phyloP scores from a whole-genome alignment of 805 yeast genomes.

The Teunomyces pallodes region DNA sequence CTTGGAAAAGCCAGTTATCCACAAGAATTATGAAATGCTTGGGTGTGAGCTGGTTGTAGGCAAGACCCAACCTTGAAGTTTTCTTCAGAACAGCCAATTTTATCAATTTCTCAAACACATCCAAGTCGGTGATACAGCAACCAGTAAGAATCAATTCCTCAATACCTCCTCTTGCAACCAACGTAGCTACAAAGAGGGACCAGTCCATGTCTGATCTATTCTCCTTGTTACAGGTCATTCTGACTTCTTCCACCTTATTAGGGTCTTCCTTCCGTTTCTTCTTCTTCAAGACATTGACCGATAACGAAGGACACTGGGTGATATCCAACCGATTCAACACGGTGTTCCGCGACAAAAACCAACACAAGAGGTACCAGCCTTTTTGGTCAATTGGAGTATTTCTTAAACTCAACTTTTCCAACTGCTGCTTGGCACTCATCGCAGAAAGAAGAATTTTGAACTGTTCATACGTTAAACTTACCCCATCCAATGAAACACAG shows the following conservation, averaged over 20 bases:
- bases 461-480: conserved; percentile 71
- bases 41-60: conserved; percentile 62
- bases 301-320: conserved; percentile 60
- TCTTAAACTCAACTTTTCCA: conserved; percentile 72
- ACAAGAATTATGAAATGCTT: conserved; percentile 56
- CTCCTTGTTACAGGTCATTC: conserved; percentile 48
- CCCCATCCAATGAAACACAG: conserved; percentile 76
- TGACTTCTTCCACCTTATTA: conserved; percentile 26
- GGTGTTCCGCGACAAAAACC: conserved; percentile 64
- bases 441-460: conserved; percentile 70
- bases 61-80: conserved; percentile 71
- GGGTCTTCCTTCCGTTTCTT: conserved; percentile 24
- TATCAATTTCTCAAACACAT: conserved; percentile 54
- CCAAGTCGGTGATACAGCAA: conserved; percentile 57
- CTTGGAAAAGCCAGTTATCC: conserved; percentile 54
- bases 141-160: conserved; percentile 82
- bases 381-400: conserved; percentile 69
- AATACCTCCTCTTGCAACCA: conserved; percentile 68
- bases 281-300: conserved; percentile 43
- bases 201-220: conserved; percentile 81
- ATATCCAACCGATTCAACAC: conserved; percentile 61
- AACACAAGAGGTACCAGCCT: conserved; percentile 80
- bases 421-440: conserved; percentile 57
- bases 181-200: conserved; percentile 68
- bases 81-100: conserved; percentile 51